Conservation (phyloP, 768 basidiomycete species). For the Pleurotus giganteus region DNA sequence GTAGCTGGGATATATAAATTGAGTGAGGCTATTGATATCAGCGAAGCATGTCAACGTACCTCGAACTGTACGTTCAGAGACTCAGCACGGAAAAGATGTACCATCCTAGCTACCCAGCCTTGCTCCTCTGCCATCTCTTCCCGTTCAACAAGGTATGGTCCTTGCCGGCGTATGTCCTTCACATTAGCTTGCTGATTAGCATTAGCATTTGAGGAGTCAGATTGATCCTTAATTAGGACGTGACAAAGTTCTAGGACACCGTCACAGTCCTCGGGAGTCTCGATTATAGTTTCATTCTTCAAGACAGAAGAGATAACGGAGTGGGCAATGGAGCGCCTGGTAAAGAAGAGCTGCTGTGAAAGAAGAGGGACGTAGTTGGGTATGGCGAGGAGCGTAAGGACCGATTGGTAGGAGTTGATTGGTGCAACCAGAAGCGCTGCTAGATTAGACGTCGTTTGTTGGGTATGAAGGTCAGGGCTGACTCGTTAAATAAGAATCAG, state of each 20-base stretch:
- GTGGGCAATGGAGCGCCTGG: constrained; percentile 89
- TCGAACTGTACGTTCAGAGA: constrained; percentile 88
- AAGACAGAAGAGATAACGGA: constrained; percentile 92
- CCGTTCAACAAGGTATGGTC: constrained; percentile 62
- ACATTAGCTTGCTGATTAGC: constrained; percentile 27
- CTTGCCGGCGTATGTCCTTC: constrained; percentile 53
- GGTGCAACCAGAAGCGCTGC: constrained; percentile 89
- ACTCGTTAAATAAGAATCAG: constrained; percentile 8
- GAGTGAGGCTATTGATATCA: background rate
- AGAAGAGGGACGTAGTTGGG: constrained; percentile 87
- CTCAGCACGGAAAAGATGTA: constrained; percentile 90
- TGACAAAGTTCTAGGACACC: constrained; percentile 92
- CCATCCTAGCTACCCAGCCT: constrained; percentile 98
- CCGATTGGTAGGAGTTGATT: constrained; percentile 94
- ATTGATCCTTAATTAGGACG: constrained; percentile 86
- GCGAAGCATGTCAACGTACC: constrained; percentile 40
- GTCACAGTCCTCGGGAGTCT: constrained; percentile 90
- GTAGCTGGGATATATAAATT: constrained; percentile 47
- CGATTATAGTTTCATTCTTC: constrained; percentile 95
- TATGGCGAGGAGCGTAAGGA: constrained; percentile 94
- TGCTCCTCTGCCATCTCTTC: constrained; percentile 98
- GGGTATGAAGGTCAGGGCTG: constrained; percentile 86
- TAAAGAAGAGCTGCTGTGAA: constrained; percentile 82
- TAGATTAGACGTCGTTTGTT: constrained; percentile 87
- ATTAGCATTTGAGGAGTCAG: constrained; percentile 44